Percentiles rank a stretch among this genome's conserved stretches.
phyloP scores from a whole-genome alignment of 2,329 filamentous ascomycete species.

The Microthyrium microscopicum region DNA sequence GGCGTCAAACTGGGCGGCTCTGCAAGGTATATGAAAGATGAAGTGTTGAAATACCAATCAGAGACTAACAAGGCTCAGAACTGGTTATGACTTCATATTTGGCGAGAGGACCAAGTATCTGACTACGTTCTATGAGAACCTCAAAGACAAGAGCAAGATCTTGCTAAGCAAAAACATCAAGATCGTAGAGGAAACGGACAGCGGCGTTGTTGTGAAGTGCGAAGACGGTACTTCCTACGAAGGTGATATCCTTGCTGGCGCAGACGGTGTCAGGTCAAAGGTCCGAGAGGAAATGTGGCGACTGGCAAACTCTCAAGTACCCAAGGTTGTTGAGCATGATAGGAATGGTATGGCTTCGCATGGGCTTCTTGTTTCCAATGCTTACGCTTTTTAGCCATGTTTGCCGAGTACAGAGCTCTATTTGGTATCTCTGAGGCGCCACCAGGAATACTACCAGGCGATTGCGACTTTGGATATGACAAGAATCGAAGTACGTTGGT shows the following conservation, averaged over 20 bases:
- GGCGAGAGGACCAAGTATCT: slow-evolving; percentile 1
- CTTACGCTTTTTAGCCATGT: too few species aligned
- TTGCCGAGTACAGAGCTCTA: slow-evolving; percentile 18
- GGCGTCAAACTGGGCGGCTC: background rate
- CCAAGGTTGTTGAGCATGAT: background rate
- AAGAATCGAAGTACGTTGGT: slow-evolving; percentile 15
- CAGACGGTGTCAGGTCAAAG: slow-evolving; percentile 26
- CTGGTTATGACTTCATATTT: background rate
- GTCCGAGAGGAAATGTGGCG: slow-evolving; percentile 18
- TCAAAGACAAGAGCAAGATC: background rate
- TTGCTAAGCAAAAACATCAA: slow-evolving; percentile 1
- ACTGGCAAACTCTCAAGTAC: background rate
- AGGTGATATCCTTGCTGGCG: slow-evolving; percentile 23
- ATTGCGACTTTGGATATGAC: slow-evolving; percentile 12
- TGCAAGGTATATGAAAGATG: background rate
- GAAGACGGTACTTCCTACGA: slow-evolving; percentile 15
- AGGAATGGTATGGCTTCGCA: too few species aligned
- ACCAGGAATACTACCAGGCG: slow-evolving; percentile 9
- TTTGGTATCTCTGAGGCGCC: slow-evolving; percentile 23
- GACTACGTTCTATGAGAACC: background rate
- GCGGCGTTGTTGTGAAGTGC: slow-evolving; percentile 17
- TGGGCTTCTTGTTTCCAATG: too few species aligned
- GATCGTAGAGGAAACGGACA: slow-evolving; percentile 12
- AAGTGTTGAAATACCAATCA: background rate
- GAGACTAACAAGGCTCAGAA: background rate